A percentile compares a stretch with the other conserved stretches of the same genome.
Conservation (phyloP, 306 rosid species). For the Ceratonia siliqua region DNA sequence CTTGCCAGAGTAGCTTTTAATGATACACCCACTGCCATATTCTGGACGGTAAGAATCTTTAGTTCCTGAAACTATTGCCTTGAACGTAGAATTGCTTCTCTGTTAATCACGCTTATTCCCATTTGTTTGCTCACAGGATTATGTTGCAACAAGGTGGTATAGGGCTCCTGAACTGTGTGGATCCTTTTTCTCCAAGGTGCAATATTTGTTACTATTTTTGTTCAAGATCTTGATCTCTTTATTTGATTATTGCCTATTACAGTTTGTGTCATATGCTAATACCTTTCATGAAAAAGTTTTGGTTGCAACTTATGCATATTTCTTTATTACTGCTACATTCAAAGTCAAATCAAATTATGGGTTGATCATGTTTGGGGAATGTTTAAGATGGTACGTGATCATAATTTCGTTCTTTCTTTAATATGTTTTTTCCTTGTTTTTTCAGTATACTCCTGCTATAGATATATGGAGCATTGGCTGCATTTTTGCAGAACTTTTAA, state of each 20-base stretch:
- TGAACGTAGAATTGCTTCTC: neutral
- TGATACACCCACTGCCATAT: constrained; percentile 91
- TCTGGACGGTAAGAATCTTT: constrained; percentile 77
- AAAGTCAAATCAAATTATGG: neutral
- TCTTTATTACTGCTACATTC: neutral
- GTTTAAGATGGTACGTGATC: neutral
- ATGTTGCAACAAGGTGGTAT: constrained; percentile 92
- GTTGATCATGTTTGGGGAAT: neutral
- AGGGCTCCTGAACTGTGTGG: constrained; percentile 87
- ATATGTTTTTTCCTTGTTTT: neutral
- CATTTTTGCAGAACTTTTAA: constrained; percentile 86
- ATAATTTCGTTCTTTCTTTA: constrained; percentile 11
- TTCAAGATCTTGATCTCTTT: constrained; percentile 34
- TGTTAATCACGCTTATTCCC: constrained; percentile 15
- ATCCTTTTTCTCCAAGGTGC: constrained; percentile 88
- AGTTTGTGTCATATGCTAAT: neutral
- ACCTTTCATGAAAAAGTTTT: neutral
- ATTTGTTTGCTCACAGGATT: constrained; percentile 56
- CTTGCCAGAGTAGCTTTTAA: constrained; percentile 93
- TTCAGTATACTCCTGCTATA: constrained; percentile 90
- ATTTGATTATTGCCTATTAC: neutral
- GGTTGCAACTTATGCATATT: neutral
- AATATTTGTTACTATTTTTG: constrained; percentile 26
- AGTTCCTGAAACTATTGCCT: neutral
- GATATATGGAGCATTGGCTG: constrained; percentile 96